Evolutionary conservation across 768 basidiomycete species (phyloP).

Genomic region (Pleurotus pulmonarius): DNA sequence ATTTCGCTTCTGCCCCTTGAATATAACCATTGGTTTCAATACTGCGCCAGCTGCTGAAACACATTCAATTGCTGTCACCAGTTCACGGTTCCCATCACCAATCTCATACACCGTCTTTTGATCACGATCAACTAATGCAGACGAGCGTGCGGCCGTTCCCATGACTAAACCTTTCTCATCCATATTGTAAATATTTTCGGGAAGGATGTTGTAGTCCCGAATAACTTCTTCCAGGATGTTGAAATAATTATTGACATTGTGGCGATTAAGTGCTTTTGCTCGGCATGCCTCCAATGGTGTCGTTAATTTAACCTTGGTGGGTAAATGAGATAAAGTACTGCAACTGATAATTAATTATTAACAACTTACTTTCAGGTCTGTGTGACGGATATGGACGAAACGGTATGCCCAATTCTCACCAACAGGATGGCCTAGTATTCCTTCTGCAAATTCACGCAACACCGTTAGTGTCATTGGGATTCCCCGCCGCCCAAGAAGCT

Average conservation of each 20-base stretch:
- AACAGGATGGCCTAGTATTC: slow-evolving; percentile 13
- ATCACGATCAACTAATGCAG: slow-evolving; percentile 13
- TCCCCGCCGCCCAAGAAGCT: slow-evolving; percentile 16
- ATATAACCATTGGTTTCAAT: slow-evolving; percentile 33
- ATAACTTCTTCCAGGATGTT: slow-evolving; percentile 13
- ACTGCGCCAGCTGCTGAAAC: slow-evolving; percentile 37
- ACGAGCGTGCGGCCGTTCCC: slow-evolving; percentile 13
- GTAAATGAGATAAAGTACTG: slow-evolving; percentile 12
- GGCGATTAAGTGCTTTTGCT: slow-evolving; percentile 16
- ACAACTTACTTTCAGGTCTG: not conserved
- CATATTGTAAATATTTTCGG: slow-evolving; percentile 26
- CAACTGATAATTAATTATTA: slow-evolving; percentile 12
- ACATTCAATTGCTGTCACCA: slow-evolving; percentile 44
- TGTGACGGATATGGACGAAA: not conserved
- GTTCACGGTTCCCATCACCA: slow-evolving; percentile 30
- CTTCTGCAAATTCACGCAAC: slow-evolving; percentile 13
- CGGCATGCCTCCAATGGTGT: slow-evolving; percentile 21
- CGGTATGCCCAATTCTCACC: slow-evolving; percentile 9
- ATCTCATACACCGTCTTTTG: slow-evolving; percentile 15
- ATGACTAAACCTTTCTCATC: slow-evolving; percentile 23
- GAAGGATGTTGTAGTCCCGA: slow-evolving; percentile 13
- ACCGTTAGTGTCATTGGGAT: slow-evolving; percentile 15
- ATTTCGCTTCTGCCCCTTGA: slow-evolving; percentile 23
- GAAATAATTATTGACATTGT: slow-evolving; percentile 16
- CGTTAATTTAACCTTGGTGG: slow-evolving; percentile 14